Evolutionary conservation across 2,329 filamentous ascomycete genomes (phyloP), one percentile per base, ranked within the genome.

Genomic region (Hortaea werneckii): DNA sequence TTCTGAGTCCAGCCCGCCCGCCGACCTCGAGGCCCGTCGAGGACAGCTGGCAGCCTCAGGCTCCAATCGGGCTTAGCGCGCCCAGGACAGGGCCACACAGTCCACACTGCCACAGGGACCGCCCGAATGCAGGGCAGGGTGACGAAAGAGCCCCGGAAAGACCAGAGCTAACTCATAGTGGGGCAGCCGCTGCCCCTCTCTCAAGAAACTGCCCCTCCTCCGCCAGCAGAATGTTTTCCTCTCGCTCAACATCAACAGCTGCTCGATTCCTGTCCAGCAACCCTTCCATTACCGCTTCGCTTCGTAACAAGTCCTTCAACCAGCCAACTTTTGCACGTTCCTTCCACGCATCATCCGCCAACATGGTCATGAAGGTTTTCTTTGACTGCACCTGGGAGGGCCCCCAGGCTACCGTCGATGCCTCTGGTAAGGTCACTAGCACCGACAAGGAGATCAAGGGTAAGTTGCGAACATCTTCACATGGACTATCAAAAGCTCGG

Each of bases 301-400:
- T 53, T 59, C 61, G 50, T 54, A 61, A 53, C 54, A 58, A 60
- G 55, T 54, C 62, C 60, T 62, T 59, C 58, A 62, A 65, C 54
- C 30, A 34, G 30, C 66, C 67, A 57, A 61, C 62, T 59, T 64
- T 58, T 61, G 54, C 49, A 51, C 69, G 77, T 66, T 67, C 69
- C 56, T 83, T 82, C 65, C 73, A 77, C 66, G 74, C 79, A 62
- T 75, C 85, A 67, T 70, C 82, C 63, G 72, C 77, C 75, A 82
- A 76, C 69, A 95, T 94, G 87, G 72, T 75, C 65, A 71, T 79
- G 67, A 80, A 83, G 67, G 20, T 80, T 73, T 87, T 75, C 73
- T 80, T 77, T 48, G 50, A 62, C 45, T 51, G 57, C 49, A 50
- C 49, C 50, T 63, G 59, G 59, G 75, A 80, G 64, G 85, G 84